Evolutionary conservation across 495 filamentous ascomycete genomes (phyloP).

Genomic region (Xylaria castorea): DNA sequence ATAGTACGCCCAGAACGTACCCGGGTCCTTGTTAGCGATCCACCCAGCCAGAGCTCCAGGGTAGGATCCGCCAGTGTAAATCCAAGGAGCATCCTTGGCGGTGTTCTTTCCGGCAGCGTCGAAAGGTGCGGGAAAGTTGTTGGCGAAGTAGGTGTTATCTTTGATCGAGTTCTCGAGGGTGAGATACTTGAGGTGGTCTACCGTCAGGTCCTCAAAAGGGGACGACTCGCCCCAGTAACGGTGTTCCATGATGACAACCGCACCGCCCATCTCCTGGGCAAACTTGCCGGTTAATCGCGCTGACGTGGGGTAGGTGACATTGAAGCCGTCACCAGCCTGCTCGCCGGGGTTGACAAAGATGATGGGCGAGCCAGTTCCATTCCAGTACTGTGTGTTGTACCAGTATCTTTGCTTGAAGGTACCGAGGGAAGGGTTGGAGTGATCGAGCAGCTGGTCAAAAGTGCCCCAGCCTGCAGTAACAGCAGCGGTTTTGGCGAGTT

Average conservation of each 20-base stretch:
- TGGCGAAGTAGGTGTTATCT: constrained; percentile 69
- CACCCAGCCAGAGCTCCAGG: constrained; percentile 68
- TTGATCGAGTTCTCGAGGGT: constrained; percentile 68
- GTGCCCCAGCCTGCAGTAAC: constrained; percentile 39
- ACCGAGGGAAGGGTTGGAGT: constrained; percentile 59
- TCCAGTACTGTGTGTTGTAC: constrained; percentile 61
- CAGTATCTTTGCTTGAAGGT: constrained; percentile 66
- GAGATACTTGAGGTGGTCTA: constrained; percentile 65
- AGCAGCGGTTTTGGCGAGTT: constrained; percentile 19
- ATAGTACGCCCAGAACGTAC: constrained; percentile 73
- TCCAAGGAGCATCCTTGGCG: constrained; percentile 66
- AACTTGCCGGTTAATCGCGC: constrained; percentile 59
- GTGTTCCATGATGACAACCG: constrained; percentile 65
- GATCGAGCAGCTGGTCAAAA: constrained; percentile 64
- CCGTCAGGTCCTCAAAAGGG: constrained; percentile 60
- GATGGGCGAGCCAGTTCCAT: constrained; percentile 60
- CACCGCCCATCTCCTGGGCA: constrained; percentile 62
- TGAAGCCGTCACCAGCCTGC: constrained; percentile 58
- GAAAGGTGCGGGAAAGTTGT: constrained; percentile 63
- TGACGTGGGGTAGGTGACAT: constrained; percentile 59
- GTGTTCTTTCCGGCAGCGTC: constrained; percentile 59
- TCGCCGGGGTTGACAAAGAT: constrained; percentile 69
- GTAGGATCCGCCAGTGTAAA: constrained; percentile 70
- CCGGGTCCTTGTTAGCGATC: constrained; percentile 63
- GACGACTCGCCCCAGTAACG: constrained; percentile 68